Evolutionary conservation across 345 rosid genomes (phyloP).

Genomic region (Iberis pinnata): DNA sequence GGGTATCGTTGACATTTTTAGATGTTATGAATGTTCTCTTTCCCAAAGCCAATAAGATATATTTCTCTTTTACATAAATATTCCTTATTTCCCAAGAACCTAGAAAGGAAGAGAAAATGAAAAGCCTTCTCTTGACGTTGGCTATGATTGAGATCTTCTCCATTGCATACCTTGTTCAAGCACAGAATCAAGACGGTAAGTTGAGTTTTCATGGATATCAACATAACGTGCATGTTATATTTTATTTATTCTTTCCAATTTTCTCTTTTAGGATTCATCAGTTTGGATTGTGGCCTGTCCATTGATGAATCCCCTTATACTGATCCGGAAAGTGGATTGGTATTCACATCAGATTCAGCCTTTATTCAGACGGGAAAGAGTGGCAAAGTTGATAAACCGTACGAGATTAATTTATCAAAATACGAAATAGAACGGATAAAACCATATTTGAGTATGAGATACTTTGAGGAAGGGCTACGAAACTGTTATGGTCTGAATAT

Average conservation of each 20-base stretch:
- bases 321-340: conserved; percentile 19
- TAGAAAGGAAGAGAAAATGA: no score
- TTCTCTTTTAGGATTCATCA: conserved; percentile 48
- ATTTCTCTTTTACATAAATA: no score
- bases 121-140: no score
- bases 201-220: neutral
- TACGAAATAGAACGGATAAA: no score
- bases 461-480: conserved; percentile 36
- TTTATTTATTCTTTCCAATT: no score
- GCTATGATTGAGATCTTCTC: conserved; percentile 1
- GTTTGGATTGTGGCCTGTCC: conserved; percentile 42
- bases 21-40: no score
- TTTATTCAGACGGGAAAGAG: conserved; percentile 28
- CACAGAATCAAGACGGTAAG: neutral
- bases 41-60: no score
- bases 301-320: conserved; percentile 15
- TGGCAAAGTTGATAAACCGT: neutral
- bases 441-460: conserved; percentile 16
- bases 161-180: conserved; percentile 3
- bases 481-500: conserved; percentile 33
- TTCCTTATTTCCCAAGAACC: no score
- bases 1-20: no score
- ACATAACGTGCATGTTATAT: no score
- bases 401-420: no score
- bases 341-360: conserved; percentile 25